These are phyloP conservation scores for Naganishia randhawae DNA, from an alignment of 768 basidiomycete species.

Conservation along the genomic window DNA sequence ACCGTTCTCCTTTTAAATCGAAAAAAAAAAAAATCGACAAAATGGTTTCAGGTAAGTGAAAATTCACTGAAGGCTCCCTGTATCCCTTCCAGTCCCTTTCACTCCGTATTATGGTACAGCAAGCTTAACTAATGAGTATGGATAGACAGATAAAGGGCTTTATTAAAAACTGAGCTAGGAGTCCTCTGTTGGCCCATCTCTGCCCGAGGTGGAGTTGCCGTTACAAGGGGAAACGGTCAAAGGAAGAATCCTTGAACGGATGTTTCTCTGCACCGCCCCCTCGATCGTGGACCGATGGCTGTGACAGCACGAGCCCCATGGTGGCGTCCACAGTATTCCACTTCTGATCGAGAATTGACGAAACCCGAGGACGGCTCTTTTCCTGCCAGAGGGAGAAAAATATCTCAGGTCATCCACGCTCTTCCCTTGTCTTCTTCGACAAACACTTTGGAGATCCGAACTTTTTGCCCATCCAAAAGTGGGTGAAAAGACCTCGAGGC, in stretches of 20 bases:
- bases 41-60: not conserved
- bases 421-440: constrained; percentile 18
- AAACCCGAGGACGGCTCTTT: not conserved
- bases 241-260: not conserved
- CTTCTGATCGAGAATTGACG: not conserved
- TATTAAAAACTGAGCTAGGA: not conserved
- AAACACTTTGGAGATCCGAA: not conserved
- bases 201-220: not conserved
- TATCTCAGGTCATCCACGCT: not conserved
- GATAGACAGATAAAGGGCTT: not conserved
- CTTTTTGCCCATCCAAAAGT: not conserved
- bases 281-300: no score
- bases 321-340: not conserved
- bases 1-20: not conserved
- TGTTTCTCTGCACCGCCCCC: not conserved
- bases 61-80: not conserved
- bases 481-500: no score
- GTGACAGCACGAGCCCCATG: not conserved
- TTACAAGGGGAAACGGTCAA: not conserved
- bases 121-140: not conserved
- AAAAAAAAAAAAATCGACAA: not conserved
- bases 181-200: not conserved
- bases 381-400: not conserved
- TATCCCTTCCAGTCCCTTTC: not conserved
- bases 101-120: not conserved